Evolutionary conservation across 2,329 filamentous ascomycete genomes (phyloP).

Genomic region (Talaromyces islandicus): DNA sequence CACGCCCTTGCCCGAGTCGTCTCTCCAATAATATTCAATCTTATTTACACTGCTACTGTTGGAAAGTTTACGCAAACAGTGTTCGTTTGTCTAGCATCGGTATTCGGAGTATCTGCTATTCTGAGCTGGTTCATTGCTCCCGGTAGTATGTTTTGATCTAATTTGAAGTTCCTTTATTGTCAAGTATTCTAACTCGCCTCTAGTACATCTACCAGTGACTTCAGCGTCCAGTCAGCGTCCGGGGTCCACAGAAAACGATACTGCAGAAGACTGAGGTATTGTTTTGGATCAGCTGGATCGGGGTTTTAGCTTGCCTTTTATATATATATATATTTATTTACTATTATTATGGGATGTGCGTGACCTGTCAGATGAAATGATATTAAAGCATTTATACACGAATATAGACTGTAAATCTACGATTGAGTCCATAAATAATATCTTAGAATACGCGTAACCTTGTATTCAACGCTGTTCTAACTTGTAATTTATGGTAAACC

Average conservation of each 20-base stretch:
- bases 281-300: neutral
- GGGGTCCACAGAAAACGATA: neutral
- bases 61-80: slow-evolving; percentile 71
- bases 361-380: neutral
- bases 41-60: slow-evolving; percentile 78
- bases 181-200: slow-evolving; percentile 4
- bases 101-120: slow-evolving; percentile 62
- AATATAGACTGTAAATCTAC: neutral
- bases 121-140: slow-evolving; percentile 67
- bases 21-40: slow-evolving; percentile 76
- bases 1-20: slow-evolving; percentile 76
- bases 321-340: too few relatives aligned
- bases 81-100: slow-evolving; percentile 64
- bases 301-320: too few relatives aligned
- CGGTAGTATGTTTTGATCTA: slow-evolving; percentile 54
- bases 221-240: neutral
- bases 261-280: neutral
- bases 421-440: neutral
- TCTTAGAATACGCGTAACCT: neutral
- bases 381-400: neutral
- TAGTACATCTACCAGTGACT: slow-evolving; percentile 8
- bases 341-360: neutral
- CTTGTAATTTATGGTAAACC: neutral
- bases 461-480: neutral
- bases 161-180: neutral